A percentile compares a stretch with the other conserved stretches of the same genome.
Evolutionary conservation across 495 filamentous ascomycete species (phyloP).

Genomic region (Daldinia grandis): DNA sequence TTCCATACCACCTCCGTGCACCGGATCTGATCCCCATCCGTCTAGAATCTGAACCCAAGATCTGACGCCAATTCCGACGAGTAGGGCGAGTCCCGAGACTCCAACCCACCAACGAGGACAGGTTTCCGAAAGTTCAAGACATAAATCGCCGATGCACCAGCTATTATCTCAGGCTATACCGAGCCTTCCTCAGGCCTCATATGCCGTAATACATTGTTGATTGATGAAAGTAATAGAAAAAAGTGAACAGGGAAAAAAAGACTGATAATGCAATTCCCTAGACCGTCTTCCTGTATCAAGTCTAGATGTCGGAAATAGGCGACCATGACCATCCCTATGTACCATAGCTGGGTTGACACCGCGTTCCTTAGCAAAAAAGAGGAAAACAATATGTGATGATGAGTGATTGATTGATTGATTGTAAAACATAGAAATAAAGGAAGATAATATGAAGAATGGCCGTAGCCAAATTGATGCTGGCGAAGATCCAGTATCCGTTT

Average conservation of each 20-base stretch:
- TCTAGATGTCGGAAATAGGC: slow-evolving; percentile 45
- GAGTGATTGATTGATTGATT: neutral
- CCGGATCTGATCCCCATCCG: slow-evolving; percentile 36
- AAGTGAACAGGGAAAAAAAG: slow-evolving; percentile 7
- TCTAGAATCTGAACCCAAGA: slow-evolving; percentile 41
- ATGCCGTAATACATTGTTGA: slow-evolving; percentile 41
- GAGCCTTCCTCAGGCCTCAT: slow-evolving; percentile 29
- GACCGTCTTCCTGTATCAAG: slow-evolving; percentile 28
- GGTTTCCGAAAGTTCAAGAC: slow-evolving; percentile 21
- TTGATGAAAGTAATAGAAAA: slow-evolving; percentile 19
- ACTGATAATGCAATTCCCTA: slow-evolving; percentile 28
- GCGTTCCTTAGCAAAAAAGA: slow-evolving; percentile 17
- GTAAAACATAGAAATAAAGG: slow-evolving; percentile 6
- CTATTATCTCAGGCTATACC: slow-evolving; percentile 29
- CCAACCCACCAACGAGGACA: slow-evolving; percentile 16
- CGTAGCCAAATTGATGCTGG: slow-evolving; percentile 7
- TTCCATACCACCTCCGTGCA: slow-evolving; percentile 27
- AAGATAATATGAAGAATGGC: slow-evolving; percentile 12
- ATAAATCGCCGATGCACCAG: slow-evolving; percentile 25
- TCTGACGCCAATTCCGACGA: slow-evolving; percentile 30
- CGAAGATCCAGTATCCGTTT: neutral
- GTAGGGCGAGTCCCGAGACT: slow-evolving; percentile 13
- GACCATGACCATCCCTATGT: slow-evolving; percentile 36
- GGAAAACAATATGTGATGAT: slow-evolving; percentile 14
- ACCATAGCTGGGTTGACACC: slow-evolving; percentile 33